phyloP scores from a whole-genome alignment of 345 rosid species.

The Anastatica hierochuntica region DNA sequence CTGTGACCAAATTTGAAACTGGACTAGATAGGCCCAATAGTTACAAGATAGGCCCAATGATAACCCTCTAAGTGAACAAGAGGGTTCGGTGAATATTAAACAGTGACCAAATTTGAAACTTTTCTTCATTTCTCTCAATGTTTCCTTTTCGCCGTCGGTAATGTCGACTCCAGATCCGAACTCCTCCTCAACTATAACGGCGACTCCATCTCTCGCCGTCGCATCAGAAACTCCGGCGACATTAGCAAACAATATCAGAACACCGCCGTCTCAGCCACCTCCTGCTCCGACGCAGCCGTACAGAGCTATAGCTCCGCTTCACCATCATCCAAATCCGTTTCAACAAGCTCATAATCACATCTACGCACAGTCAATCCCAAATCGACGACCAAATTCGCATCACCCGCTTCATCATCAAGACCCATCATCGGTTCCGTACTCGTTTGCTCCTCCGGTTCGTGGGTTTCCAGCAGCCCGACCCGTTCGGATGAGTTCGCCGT shows the following conservation, averaged over 20 bases:
- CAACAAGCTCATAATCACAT: constrained; percentile 10
- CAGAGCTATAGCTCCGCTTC: constrained; percentile 11
- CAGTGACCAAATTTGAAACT: neutral
- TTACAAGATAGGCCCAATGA: too few relatives aligned
- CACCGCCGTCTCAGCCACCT: constrained; percentile 3
- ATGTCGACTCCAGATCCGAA: constrained; percentile 24
- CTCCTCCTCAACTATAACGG: constrained; percentile 15
- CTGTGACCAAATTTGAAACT: constrained; percentile 21
- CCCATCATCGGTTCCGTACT: too few relatives aligned
- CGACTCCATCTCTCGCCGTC: constrained; percentile 4
- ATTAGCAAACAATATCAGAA: neutral
- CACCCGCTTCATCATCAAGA: too few relatives aligned
- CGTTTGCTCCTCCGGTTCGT: too few relatives aligned
- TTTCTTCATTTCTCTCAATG: neutral
- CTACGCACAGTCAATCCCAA: too few relatives aligned
- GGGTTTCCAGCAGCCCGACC: too few relatives aligned
- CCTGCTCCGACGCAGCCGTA: constrained; percentile 10
- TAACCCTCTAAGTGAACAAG: too few relatives aligned
- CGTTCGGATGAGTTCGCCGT: too few relatives aligned
- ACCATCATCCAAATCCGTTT: constrained; percentile 14
- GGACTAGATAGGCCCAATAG: too few relatives aligned
- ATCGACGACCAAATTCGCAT: too few relatives aligned
- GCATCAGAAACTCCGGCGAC: neutral
- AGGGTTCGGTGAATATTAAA: too few relatives aligned
- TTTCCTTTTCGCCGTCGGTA: neutral